Base-by-base conservation (phyloP, 805 yeast species). In the Candida tallmaniae region DNA sequence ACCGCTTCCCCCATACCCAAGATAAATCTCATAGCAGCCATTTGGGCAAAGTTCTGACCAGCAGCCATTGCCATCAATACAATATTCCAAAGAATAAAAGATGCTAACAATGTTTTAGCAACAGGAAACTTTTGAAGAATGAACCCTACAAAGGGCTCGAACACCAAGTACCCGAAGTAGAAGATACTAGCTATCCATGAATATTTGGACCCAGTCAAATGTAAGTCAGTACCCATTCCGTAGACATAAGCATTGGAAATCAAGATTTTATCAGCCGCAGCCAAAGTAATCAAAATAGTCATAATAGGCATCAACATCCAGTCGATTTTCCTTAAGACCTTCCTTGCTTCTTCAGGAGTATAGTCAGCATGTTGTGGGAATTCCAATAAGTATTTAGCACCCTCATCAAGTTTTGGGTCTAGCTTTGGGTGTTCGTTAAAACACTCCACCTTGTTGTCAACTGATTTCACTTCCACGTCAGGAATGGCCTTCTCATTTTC, bases 151-250 rank as follows among this genome's bases (percentile, higher is more conserved):
- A 63, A 66, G 29, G 55, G 49, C 39, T 56, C 60, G 32, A 50
- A 55, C 7, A 51, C 36, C 34, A 58, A 41, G 38, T 57, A 60
- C 6, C 65, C 67, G 38, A 56, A 51, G 47, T 78, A 78, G 44
- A 78, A 79, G 6, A 76, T 68, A 1, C 80, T 66, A n/a, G 80
- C 75, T 11, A 45, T 38, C 51, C 51, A 48, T 6, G 51, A 50
- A 41, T 51, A 55, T 28, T 56, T 48, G 32, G 51, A 45, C 3
- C 62, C 62, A 8, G 41, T 32, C 51, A 60, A 45, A 9, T 40
- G 26, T 35, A 54, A 38, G 27, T 51, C 62, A 14, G 44, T 55
- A 36, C 52, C 47, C 59, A 60, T 56, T 7, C 66, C 65, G 28
- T 58, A 56, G 12, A 64, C 59, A 23, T 61, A 60, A 40, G 62